Base-by-base conservation (phyloP, 768 basidiomycete genomes). In the Austroboletus eburneus region DNA sequence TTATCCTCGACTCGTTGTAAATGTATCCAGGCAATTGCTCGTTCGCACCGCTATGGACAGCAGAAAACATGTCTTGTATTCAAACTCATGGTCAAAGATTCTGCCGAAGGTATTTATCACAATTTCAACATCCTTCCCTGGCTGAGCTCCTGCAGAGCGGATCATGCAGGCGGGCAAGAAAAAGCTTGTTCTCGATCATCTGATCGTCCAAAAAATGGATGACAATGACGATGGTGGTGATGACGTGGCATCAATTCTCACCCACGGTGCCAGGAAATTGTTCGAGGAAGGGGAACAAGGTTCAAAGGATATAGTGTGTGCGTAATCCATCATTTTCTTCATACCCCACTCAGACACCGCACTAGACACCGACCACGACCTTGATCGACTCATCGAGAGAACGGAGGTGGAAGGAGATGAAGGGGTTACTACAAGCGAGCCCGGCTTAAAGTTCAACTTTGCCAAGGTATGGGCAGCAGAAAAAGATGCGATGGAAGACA, bases 161-260 rank as follows among this genome's bases (percentile, higher is more conserved):
- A 97, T 96, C 56, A 77, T 95, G 67, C 84, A 91, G 67, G 79
- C 83, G 21, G 91, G 90, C n/a, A 95, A 95, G 72, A 91, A 90
- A 74, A 97, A 97, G 65, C 77, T 97, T 23, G 85, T 91, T 13
- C 73, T 97, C 9, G 93, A 97, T 57, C 94, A 97, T 69, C 73
- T 97, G 14, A 94, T 97, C 54, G 94, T 97, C 18, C 89, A 96
- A 67, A 91, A 91, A 63, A 92, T 95, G 86, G 90, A 92, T 52
- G 87, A 91, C 45, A 79, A 78, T 39, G 88, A 87, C 37, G 82
- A 81, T 29, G 79, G 72, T 8, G 73, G 81, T 37, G 87, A 87
- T 54, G 84, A 95, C 56, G 74, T 97, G n/a, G 80, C 86, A 59
- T 89, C 87, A 2, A 91, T 96, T 50, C 76, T 97, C 14, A 86